Conservation (phyloP, 805 yeast genomes). For the Yamadazyma akitaensis region DNA sequence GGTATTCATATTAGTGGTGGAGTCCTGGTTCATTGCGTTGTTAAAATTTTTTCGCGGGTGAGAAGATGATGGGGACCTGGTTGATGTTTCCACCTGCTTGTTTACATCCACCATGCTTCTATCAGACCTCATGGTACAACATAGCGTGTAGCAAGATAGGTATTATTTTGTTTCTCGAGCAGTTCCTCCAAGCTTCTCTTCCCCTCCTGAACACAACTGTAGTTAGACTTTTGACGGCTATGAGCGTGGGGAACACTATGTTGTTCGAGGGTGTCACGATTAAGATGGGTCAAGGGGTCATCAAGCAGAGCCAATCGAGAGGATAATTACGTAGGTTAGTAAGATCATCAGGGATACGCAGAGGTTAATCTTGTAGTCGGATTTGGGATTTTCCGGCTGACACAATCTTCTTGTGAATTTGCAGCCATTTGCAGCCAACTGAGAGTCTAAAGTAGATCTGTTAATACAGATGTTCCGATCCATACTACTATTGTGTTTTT, state of each 20-base stretch:
- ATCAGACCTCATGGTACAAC: not conserved
- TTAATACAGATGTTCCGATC: too few relatives aligned
- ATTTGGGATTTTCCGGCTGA: too few relatives aligned
- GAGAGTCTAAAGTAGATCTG: not conserved
- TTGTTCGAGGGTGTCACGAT: not conserved
- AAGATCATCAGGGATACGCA: too few relatives aligned
- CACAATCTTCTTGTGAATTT: too few relatives aligned
- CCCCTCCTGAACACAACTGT: too few relatives aligned
- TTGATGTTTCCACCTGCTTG: too few relatives aligned
- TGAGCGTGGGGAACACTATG: not conserved
- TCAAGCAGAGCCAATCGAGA: not conserved
- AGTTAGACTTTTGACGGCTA: not conserved
- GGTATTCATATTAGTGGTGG: not conserved
- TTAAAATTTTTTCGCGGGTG: slow-evolving; percentile 3
- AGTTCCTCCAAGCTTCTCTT: too few relatives aligned
- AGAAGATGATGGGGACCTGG: not conserved
- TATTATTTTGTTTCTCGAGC: not conserved
- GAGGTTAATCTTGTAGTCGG: too few relatives aligned
- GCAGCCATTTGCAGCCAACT: not conserved
- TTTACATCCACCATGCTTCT: too few relatives aligned
- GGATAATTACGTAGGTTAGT: too few relatives aligned
- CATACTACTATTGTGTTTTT: not conserved
- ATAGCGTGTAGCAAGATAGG: not conserved
- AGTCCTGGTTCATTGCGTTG: not conserved
- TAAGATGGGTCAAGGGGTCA: not conserved